phyloP scores from a whole-genome alignment of 2,329 filamentous ascomycete genomes.

The Paecilomyces formosus region DNA sequence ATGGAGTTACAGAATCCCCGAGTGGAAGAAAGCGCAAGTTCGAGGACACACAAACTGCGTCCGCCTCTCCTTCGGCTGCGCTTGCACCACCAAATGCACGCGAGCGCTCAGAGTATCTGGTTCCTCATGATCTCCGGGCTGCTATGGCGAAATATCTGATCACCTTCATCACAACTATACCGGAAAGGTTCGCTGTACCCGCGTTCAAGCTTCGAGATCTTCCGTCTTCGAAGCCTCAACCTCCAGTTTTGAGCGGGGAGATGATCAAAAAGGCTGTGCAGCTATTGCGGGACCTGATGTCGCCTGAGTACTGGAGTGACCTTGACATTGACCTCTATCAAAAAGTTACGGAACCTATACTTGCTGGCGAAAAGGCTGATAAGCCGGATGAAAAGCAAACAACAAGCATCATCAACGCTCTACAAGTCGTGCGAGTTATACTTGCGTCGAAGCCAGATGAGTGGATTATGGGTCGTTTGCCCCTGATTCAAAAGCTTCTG shows the following conservation, averaged over 20 bases:
- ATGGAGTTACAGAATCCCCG: slow-evolving; percentile 58
- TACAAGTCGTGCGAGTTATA: slow-evolving; percentile 86
- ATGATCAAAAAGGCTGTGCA: slow-evolving; percentile 79
- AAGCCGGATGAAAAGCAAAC: slow-evolving; percentile 77
- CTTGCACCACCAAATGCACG: slow-evolving; percentile 34
- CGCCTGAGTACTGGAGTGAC: slow-evolving; percentile 84
- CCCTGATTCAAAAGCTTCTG: slow-evolving; percentile 74
- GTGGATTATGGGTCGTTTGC: slow-evolving; percentile 76
- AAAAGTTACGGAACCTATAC: slow-evolving; percentile 78
- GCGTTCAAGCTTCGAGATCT: slow-evolving; percentile 59
- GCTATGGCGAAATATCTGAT: slow-evolving; percentile 93
- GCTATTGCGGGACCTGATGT: slow-evolving; percentile 75
- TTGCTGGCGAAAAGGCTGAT: slow-evolving; percentile 76
- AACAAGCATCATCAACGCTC: slow-evolving; percentile 83
- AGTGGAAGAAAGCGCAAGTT: slow-evolving; percentile 67
- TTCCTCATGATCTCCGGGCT: slow-evolving; percentile 59
- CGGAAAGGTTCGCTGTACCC: slow-evolving; percentile 74
- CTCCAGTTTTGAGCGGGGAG: slow-evolving; percentile 57
- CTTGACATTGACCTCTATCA: slow-evolving; percentile 86
- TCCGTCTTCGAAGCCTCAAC: slow-evolving; percentile 38
- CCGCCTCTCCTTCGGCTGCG: slow-evolving; percentile 48
- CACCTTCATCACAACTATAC: slow-evolving; percentile 84
- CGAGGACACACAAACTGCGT: slow-evolving; percentile 53
- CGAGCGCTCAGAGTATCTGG: slow-evolving; percentile 59
- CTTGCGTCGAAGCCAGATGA: slow-evolving; percentile 81